A percentile compares a stretch with the other conserved stretches of the same genome.
These are phyloP conservation scores for Mortierella sp. DNA, from an alignment of 371 early-diverging fungal species.

Conservation along the genomic window DNA sequence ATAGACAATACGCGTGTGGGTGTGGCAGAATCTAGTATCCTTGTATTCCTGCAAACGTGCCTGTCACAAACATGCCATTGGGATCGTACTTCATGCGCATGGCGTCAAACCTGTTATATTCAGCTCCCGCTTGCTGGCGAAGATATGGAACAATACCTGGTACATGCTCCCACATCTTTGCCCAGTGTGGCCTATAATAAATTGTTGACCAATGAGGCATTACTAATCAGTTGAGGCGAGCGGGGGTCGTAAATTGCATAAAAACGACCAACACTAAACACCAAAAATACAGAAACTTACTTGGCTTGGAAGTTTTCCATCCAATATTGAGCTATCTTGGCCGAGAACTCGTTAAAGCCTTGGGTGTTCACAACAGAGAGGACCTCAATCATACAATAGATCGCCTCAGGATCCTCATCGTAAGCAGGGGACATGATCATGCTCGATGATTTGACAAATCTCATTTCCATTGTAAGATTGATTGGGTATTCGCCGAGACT, in stretches of 20 bases:
- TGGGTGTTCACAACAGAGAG: slow-evolving; percentile 30
- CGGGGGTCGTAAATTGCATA: too few relatives aligned
- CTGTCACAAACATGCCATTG: slow-evolving; percentile 46
- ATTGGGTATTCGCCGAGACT: slow-evolving; percentile 30
- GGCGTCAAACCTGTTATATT: slow-evolving; percentile 33
- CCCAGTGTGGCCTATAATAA: slow-evolving; percentile 49
- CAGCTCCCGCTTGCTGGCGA: slow-evolving; percentile 5
- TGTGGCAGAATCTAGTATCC: too few relatives aligned
- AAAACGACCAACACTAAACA: too few relatives aligned
- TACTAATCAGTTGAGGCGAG: background rate
- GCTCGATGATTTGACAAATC: slow-evolving; percentile 36
- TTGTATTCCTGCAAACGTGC: slow-evolving; percentile 25
- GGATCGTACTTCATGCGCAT: slow-evolving; percentile 58
- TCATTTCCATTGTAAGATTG: slow-evolving; percentile 45
- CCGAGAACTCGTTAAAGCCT: slow-evolving; percentile 42
- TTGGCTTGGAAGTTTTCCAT: slow-evolving; percentile 46
- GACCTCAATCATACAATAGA: slow-evolving; percentile 44
- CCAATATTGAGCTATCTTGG: slow-evolving; percentile 43
- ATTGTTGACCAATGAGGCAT: background rate
- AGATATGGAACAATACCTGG: slow-evolving; percentile 36
- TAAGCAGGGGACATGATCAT: slow-evolving; percentile 46
- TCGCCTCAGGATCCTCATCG: slow-evolving; percentile 55
- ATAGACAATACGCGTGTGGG: background rate
- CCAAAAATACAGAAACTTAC: slow-evolving; percentile 11
- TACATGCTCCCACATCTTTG: slow-evolving; percentile 53